A percentile compares a stretch with the other conserved stretches of the same genome.
phyloP scores from a whole-genome alignment of 257 asterid species.

The Solanum phureja region DNA sequence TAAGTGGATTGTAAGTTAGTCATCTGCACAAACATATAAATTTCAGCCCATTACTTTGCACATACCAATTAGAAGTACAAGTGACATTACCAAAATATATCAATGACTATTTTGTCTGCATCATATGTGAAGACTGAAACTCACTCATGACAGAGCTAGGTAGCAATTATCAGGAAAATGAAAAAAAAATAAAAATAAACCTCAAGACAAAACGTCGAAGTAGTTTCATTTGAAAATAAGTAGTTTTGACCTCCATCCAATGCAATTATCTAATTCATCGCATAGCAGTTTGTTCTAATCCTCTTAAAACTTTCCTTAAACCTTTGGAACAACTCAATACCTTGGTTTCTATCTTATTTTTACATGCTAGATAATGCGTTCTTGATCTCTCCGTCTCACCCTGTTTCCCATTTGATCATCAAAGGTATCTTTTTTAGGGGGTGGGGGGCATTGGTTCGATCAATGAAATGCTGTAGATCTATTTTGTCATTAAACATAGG shows the following conservation, averaged over 20 bases:
- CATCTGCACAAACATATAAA: background rate
- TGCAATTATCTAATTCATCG: background rate
- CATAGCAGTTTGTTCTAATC: background rate
- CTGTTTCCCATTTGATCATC: background rate
- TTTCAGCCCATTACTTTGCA: background rate
- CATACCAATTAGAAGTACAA: background rate
- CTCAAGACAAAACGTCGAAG: background rate
- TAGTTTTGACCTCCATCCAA: background rate
- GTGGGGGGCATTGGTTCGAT: background rate
- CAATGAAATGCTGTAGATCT: background rate
- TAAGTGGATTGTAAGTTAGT: background rate
- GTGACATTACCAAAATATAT: background rate
- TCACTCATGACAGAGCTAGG: background rate
- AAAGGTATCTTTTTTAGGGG: background rate
- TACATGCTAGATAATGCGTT: background rate
- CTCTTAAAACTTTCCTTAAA: background rate
- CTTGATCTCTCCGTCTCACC: background rate
- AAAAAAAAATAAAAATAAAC: background rate
- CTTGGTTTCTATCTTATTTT: background rate
- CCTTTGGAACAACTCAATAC: background rate
- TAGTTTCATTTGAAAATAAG: background rate
- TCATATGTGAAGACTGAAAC: background rate
- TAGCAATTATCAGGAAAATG: background rate
- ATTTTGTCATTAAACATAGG: background rate
- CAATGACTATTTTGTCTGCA: background rate